Percentiles rank a stretch among this genome's conserved stretches.
Conservation (phyloP, 371 early-diverging fungal genomes). For the Mycotypha africana region DNA sequence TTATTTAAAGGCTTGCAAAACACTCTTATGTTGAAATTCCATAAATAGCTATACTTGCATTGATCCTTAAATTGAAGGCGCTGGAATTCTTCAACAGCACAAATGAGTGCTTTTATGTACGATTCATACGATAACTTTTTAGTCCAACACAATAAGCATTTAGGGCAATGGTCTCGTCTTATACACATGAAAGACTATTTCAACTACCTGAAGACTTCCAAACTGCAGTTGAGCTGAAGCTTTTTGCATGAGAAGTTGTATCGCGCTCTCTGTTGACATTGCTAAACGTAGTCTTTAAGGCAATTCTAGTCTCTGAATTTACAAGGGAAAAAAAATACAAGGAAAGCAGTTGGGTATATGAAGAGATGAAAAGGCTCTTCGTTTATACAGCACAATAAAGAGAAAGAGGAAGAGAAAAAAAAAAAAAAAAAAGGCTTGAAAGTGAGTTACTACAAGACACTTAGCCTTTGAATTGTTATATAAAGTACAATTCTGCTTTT, state of each 20-base stretch:
- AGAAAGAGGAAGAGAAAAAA: neutral
- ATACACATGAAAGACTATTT: neutral
- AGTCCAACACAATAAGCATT: too few species aligned
- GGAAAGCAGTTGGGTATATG: conserved; percentile 1
- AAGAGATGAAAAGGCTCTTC: neutral
- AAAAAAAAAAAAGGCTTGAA: neutral
- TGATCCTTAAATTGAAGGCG: conserved; percentile 33
- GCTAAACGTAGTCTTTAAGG: conserved; percentile 2
- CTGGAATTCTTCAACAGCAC: conserved; percentile 23
- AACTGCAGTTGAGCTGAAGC: conserved; percentile 5
- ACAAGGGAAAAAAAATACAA: too few species aligned
- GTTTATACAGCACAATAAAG: neutral
- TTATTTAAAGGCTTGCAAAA: neutral
- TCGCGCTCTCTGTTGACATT: conserved; percentile 11
- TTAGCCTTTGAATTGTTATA: too few species aligned
- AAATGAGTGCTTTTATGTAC: conserved; percentile 31
- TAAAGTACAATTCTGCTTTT: too few species aligned
- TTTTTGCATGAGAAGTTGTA: conserved; percentile 15
- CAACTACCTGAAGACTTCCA: conserved; percentile 3
- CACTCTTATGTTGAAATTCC: neutral
- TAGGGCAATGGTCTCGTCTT: neutral
- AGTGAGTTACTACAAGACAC: too few species aligned
- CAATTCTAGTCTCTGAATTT: too few species aligned
- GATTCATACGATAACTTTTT: conserved; percentile 35
- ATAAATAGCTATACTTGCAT: conserved; percentile 14